Conservation (phyloP, 139 green algal genomes). For the Gonium pectorale region DNA sequence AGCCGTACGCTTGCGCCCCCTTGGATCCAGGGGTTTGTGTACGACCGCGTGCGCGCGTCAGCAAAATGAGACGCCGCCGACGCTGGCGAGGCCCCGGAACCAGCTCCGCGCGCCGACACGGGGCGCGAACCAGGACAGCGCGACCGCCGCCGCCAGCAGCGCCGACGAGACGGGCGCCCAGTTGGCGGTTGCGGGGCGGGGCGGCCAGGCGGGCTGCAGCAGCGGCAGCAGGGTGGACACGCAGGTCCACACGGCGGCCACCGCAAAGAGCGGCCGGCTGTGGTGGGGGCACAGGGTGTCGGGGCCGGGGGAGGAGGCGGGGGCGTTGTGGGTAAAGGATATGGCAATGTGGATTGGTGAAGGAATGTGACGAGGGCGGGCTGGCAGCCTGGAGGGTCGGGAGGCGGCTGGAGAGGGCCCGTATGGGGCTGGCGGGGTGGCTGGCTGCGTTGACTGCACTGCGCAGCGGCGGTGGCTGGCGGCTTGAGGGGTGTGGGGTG, state of each 20-base stretch:
- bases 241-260: not conserved
- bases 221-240: not conserved
- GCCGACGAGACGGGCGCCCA: not conserved
- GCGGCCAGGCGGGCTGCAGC: not conserved
- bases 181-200: not conserved
- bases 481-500: no score
- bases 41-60: no score
- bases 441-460: not conserved
- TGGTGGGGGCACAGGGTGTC: not conserved
- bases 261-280: not conserved
- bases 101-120: not conserved
- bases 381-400: not conserved
- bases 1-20: no score
- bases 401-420: not conserved
- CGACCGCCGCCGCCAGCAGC: not conserved
- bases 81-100: conserved; percentile 1
- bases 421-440: not conserved
- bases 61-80: not conserved
- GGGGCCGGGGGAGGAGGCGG: no score
- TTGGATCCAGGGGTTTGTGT: no score
- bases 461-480: not conserved
- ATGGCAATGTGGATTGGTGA: no score
- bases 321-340: no score
- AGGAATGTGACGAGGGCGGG: no score
- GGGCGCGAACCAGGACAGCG: not conserved